Evolutionary conservation across 106 monocot genomes (phyloP).

Genomic region (Posidonia australis): DNA sequence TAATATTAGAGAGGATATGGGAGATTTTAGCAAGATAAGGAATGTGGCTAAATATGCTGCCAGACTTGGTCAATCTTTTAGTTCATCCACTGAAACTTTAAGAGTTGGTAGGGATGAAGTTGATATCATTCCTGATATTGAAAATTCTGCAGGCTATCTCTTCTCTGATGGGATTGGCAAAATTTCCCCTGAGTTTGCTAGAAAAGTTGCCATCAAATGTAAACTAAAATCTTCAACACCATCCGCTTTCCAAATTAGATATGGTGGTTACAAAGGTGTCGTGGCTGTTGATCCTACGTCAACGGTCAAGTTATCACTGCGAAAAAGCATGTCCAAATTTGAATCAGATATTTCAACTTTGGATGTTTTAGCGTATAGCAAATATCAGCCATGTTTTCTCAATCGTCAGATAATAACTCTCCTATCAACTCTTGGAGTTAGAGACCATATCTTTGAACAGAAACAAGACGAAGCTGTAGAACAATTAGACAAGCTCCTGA

Average conservation of each 20-base stretch:
- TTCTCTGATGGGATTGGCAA: constrained; percentile 98
- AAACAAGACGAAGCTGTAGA: constrained; percentile 49
- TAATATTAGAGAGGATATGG: constrained; percentile 66
- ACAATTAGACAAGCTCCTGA: constrained; percentile 46
- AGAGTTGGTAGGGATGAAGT: constrained; percentile 36
- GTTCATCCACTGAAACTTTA: constrained; percentile 77
- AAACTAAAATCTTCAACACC: constrained; percentile 42
- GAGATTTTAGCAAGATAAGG: constrained; percentile 61
- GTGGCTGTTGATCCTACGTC: constrained; percentile 75
- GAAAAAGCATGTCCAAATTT: constrained; percentile 84
- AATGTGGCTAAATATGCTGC: constrained; percentile 96
- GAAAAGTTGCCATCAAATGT: constrained; percentile 56
- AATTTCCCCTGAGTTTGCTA: constrained; percentile 69
- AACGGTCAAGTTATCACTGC: constrained; percentile 45
- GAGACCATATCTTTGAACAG: constrained; percentile 46
- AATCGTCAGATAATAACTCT: constrained; percentile 89
- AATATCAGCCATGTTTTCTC: constrained; percentile 71
- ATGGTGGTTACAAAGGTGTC: constrained; percentile 87
- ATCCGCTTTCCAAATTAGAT: constrained; percentile 84
- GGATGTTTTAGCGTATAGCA: constrained; percentile 78
- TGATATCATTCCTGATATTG: constrained; percentile 53
- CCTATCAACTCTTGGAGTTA: constrained; percentile 76
- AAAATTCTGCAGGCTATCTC: constrained; percentile 25
- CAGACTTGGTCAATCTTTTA: constrained; percentile 77
- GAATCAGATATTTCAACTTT: constrained; percentile 58